A percentile compares a stretch with the other conserved stretches of the same genome.
Evolutionary conservation across 1,139 yeast genomes (phyloP).

Genomic region (Geotrichum restrictum): DNA sequence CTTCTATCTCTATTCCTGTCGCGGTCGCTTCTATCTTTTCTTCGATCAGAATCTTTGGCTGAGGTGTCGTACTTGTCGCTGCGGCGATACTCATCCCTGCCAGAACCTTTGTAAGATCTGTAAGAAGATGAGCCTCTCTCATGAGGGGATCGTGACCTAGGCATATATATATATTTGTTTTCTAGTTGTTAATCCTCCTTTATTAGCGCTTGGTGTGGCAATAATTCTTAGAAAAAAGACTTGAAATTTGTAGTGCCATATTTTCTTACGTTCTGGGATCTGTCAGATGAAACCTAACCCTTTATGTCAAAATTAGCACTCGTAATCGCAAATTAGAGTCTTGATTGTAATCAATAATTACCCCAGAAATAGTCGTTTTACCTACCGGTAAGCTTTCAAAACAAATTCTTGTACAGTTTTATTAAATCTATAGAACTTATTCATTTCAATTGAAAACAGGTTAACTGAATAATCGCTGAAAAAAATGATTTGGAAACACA

Average conservation of each 20-base stretch:
- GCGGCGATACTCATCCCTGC: conserved; percentile 9
- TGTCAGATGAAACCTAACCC: not conserved
- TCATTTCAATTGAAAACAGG: too few relatives aligned
- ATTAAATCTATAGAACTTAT: too few relatives aligned
- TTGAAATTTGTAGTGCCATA: too few relatives aligned
- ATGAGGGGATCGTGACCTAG: conserved; percentile 13
- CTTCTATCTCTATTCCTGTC: conserved; percentile 12
- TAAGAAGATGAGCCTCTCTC: conserved; percentile 4
- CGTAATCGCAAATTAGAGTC: too few relatives aligned
- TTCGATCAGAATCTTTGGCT: conserved; percentile 14
- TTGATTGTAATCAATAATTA: too few relatives aligned
- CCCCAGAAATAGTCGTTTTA: too few relatives aligned
- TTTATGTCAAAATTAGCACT: not conserved
- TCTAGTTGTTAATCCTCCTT: too few relatives aligned
- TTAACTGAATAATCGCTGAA: too few relatives aligned
- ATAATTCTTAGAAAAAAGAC: not conserved
- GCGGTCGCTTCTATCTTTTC: conserved; percentile 21
- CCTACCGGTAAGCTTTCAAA: too few relatives aligned
- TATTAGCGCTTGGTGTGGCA: not conserved
- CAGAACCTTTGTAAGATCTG: conserved; percentile 2
- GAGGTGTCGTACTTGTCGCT: conserved; percentile 1
- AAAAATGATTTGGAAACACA: too few relatives aligned
- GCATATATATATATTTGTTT: not conserved
- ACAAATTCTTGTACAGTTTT: too few relatives aligned
- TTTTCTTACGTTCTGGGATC: not conserved